Evolutionary conservation across 2,329 filamentous ascomycete species (phyloP).

Genomic region (Arthrobotrys musiformis): DNA sequence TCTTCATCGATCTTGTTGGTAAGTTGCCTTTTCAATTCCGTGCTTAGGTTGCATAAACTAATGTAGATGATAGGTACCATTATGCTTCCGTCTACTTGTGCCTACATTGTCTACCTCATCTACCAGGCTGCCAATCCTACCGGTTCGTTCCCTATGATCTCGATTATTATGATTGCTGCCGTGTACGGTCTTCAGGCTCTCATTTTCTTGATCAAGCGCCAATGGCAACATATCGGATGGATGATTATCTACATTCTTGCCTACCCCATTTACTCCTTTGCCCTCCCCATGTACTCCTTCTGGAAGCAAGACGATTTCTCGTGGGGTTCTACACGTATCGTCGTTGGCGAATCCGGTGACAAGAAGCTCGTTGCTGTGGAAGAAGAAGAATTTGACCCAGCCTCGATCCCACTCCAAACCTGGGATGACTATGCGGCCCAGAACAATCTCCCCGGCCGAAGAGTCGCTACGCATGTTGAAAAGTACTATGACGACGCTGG

Average conservation of each 20-base stretch:
- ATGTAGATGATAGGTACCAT: slow-evolving; percentile 69
- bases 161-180: slow-evolving; percentile 85
- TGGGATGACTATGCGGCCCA: slow-evolving; percentile 94
- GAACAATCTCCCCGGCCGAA: slow-evolving; percentile 91
- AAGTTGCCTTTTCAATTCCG: slow-evolving; percentile 10
- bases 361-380: slow-evolving; percentile 88
- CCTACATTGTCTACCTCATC: slow-evolving; percentile 87
- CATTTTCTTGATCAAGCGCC: slow-evolving; percentile 94
- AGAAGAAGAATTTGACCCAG: slow-evolving; percentile 89
- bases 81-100: slow-evolving; percentile 87
- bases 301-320: slow-evolving; percentile 99
- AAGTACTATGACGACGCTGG: slow-evolving; percentile 78
- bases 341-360: slow-evolving; percentile 90
- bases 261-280: slow-evolving; percentile 90
- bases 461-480: slow-evolving; percentile 74
- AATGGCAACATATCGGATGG: slow-evolving; percentile 99
- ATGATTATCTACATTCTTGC: slow-evolving; percentile 99
- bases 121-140: slow-evolving; percentile 76
- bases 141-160: slow-evolving; percentile 85
- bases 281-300: slow-evolving; percentile 96
- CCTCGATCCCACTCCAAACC: slow-evolving; percentile 89
- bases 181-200: slow-evolving; percentile 96
- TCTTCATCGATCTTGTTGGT: slow-evolving; percentile 91
- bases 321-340: slow-evolving; percentile 98
- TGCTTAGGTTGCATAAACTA: background rate